These are phyloP conservation scores for Wickerhamiella allomyrinae DNA, from an alignment of 805 yeast genomes.

Conservation along the genomic window DNA sequence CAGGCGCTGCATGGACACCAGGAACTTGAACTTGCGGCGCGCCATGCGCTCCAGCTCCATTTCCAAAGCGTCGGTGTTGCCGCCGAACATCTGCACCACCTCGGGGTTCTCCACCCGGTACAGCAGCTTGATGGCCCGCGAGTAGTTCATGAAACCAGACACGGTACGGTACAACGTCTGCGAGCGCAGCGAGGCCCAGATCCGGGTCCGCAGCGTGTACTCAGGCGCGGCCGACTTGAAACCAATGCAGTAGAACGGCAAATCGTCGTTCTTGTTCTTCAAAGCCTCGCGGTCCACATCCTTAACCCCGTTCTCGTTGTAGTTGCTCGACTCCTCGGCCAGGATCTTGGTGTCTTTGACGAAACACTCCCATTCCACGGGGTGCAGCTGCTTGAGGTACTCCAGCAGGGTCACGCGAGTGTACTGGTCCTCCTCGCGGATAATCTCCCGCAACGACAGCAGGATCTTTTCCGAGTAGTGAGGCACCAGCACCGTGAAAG, in stretches of 20 bases:
- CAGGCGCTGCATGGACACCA: slow-evolving; percentile 81
- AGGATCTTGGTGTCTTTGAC: slow-evolving; percentile 90
- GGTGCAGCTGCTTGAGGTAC: slow-evolving; percentile 87
- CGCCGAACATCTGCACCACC: slow-evolving; percentile 95
- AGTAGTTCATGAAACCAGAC: slow-evolving; percentile 96
- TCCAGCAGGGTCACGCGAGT: slow-evolving; percentile 89
- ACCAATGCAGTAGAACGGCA: slow-evolving; percentile 92
- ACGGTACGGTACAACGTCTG: slow-evolving; percentile 95
- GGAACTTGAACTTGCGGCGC: slow-evolving; percentile 59
- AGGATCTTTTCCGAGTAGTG: slow-evolving; percentile 92
- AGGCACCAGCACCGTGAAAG: slow-evolving; percentile 92
- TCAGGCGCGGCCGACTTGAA: slow-evolving; percentile 97
- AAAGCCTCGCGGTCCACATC: slow-evolving; percentile 49
- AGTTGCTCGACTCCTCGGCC: slow-evolving; percentile 87
- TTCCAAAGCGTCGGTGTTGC: slow-evolving; percentile 92
- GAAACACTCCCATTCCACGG: slow-evolving; percentile 95
- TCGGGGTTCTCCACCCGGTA: slow-evolving; percentile 93
- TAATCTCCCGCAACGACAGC: slow-evolving; percentile 85
- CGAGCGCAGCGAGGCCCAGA: slow-evolving; percentile 96
- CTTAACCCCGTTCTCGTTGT: slow-evolving; percentile 36
- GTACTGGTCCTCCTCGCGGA: slow-evolving; percentile 93
- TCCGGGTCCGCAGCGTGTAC: slow-evolving; percentile 87
- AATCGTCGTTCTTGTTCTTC: slow-evolving; percentile 75
- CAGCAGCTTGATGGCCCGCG: slow-evolving; percentile 85
- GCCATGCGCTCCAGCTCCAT: slow-evolving; percentile 83